Conservation (phyloP, 805 yeast species). For the Ogataea henricii region DNA sequence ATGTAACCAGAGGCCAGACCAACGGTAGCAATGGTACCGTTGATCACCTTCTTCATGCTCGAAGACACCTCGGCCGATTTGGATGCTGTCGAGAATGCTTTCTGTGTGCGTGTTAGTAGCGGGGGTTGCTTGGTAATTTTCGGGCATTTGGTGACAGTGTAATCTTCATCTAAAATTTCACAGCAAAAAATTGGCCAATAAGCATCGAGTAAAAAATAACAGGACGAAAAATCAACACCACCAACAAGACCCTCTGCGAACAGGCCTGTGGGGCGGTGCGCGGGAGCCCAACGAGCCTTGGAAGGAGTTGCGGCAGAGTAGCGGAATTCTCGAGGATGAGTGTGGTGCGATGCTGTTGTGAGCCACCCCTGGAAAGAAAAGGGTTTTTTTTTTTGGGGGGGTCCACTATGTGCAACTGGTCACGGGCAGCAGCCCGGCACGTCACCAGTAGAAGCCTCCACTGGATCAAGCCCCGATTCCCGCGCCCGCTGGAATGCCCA, state of each 20-base stretch:
- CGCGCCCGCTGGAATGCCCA: too few species aligned
- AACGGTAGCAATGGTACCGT: conserved; percentile 68
- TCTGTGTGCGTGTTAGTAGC: conserved; percentile 23
- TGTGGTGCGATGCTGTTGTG: too few species aligned
- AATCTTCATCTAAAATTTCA: neutral
- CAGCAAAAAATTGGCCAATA: conserved; percentile 25
- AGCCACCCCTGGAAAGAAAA: too few species aligned
- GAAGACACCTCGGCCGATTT: conserved; percentile 34
- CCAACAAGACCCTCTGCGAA: neutral
- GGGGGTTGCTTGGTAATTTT: neutral
- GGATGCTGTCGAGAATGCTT: conserved; percentile 38
- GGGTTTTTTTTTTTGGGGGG: too few species aligned
- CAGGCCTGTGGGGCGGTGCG: too few species aligned
- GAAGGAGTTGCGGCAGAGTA: too few species aligned
- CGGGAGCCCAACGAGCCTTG: too few species aligned
- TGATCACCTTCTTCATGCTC: conserved; percentile 50
- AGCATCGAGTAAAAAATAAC: conserved; percentile 33
- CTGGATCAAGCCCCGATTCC: too few species aligned
- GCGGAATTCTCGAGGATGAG: too few species aligned
- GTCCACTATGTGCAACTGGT: too few species aligned
- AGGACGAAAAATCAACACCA: conserved; percentile 10
- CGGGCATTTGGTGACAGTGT: conserved; percentile 20
- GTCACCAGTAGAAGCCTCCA: too few species aligned
- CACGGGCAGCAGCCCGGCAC: too few species aligned
- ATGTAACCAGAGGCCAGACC: conserved; percentile 82